Base-by-base conservation (phyloP, 352 stramenopile species). In the Pilasporangium apinafurcum region DNA sequence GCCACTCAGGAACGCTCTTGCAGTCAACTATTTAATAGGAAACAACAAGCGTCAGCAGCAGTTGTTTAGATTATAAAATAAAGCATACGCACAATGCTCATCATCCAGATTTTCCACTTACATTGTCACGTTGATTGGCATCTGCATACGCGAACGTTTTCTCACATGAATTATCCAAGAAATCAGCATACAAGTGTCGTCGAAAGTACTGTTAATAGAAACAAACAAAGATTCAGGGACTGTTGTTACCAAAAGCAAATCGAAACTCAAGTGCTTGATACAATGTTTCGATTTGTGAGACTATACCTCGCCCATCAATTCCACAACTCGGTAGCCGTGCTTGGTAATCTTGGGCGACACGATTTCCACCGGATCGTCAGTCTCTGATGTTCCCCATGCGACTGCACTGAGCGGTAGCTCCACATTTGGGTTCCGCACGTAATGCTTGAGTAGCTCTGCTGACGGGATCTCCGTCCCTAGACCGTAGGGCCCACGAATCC, bases 281-380 rank as follows among this genome's bases (percentile, higher is more conserved):
- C 7, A 6, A 31, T 14, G 24, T 24, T n/a, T 38, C n/a, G 6
- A 27, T n/a, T 10, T 28, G 36, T 25, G n/a, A 43, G 21, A 51
- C 44, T 25, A 13, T 27, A 83, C 76, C 48, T 83, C 51, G 26
- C 77, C 77, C 77, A 89, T 89, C 29, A 50, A 54, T 47, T 86
- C 51, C 2, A 89, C 51, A 18, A 86, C 58, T 18, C 61, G 47
- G 42, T 69, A 83, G 37, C 77, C 77, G 59, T 89, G 77, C 39
- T 80, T 81, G 8, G 77, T 89, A 50, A 89, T 66, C 46, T 89
- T 89, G n/a, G 77, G 77, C 6, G 73, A 78, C 44, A 89, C 77
- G 44, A 67, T 51, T 49, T 86, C 74, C 3, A 31, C 52, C 32
- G 68, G 68, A 47, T 89, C 72, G 46, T 85, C 68, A 8, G 52